Conservation (phyloP, 306 rosid species). For the Rosa lucieae region DNA sequence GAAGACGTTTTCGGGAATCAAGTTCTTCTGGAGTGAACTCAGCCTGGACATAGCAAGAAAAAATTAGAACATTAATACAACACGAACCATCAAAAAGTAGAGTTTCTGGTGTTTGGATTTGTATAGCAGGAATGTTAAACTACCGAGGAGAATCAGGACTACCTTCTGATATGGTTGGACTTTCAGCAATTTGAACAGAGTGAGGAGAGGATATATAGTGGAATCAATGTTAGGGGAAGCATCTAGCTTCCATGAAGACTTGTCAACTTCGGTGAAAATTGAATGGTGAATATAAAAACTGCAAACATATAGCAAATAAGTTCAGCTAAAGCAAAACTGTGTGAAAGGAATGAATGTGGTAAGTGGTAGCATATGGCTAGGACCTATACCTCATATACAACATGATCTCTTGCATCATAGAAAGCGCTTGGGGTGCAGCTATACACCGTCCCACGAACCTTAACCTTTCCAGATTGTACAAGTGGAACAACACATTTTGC, state of each 20-base stretch:
- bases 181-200: conserved; percentile 56
- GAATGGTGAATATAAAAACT: conserved; percentile 68
- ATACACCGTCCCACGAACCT: conserved; percentile 61
- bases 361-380: background rate
- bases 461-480: conserved; percentile 52
- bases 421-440: conserved; percentile 55
- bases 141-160: background rate
- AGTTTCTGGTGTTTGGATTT: background rate
- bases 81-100: background rate
- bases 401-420: conserved; percentile 69
- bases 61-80: background rate
- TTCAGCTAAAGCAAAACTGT: background rate
- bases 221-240: conserved; percentile 47
- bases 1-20: conserved; percentile 65
- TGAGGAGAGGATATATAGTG: conserved; percentile 58
- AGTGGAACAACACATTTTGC: conserved; percentile 65
- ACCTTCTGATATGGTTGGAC: conserved; percentile 64
- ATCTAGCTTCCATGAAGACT: conserved; percentile 61
- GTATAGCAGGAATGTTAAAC: conserved; percentile 7
- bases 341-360: background rate
- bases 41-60: conserved; percentile 50
- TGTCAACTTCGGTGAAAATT: conserved; percentile 44
- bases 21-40: conserved; percentile 78
- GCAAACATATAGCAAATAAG: conserved; percentile 19
- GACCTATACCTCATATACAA: conserved; percentile 56